These are phyloP conservation scores for Hawksworthiomyces lignivorus DNA, from an alignment of 2,329 filamentous ascomycete genomes.

Conservation along the genomic window DNA sequence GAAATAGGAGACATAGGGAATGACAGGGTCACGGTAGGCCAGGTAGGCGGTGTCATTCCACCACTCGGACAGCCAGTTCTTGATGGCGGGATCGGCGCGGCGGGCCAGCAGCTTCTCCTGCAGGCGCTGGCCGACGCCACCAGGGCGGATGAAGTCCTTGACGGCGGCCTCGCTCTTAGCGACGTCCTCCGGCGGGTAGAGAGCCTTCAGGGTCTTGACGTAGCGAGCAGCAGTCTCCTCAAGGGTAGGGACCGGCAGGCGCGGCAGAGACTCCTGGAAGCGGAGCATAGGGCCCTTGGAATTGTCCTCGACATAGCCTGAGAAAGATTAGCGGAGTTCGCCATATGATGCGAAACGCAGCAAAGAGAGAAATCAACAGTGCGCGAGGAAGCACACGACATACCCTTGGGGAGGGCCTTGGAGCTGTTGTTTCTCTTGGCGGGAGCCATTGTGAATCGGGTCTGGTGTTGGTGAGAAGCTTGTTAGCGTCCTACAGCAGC, in stretches of 20 bases:
- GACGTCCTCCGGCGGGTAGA: conserved; percentile 62
- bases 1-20: conserved; percentile 98
- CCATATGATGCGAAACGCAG: neutral
- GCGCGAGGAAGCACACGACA: conserved; percentile 35
- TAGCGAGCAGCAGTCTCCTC: conserved; percentile 77
- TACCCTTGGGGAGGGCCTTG: conserved; percentile 15
- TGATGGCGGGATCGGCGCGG: conserved; percentile 68
- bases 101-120: conserved; percentile 81
- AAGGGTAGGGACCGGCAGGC: conserved; percentile 70
- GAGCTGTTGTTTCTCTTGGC: conserved; percentile 51
- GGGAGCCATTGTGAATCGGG: conserved; percentile 40
- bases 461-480: conserved; percentile 6
- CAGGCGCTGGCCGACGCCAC: conserved; percentile 70
- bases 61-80: conserved; percentile 97
- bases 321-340: neutral
- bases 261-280: conserved; percentile 78
- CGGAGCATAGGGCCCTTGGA: conserved; percentile 75
- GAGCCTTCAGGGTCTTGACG: conserved; percentile 68
- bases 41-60: conserved; percentile 97
- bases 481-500: conserved; percentile 3
- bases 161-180: conserved; percentile 74
- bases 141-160: conserved; percentile 80
- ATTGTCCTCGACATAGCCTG: conserved; percentile 73
- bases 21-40: conserved; percentile 85
- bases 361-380: conserved; percentile 21